A percentile compares a stretch with the other conserved stretches of the same genome.
Conservation (phyloP, 768 basidiomycete species). For the Russula foetens region DNA sequence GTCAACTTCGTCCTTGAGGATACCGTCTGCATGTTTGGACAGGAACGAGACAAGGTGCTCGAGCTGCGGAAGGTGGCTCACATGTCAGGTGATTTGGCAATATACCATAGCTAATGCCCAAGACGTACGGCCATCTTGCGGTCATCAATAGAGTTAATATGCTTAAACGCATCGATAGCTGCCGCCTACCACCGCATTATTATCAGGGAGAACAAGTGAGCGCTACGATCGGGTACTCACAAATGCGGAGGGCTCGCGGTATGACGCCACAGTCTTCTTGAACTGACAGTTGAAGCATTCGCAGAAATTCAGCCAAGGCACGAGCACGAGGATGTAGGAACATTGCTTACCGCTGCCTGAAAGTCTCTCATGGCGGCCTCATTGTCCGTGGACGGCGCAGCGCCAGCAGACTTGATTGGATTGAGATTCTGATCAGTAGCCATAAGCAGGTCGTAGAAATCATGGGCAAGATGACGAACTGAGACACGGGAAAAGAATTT, state of each 20-base stretch:
- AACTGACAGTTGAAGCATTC: not conserved
- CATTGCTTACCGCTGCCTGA: not conserved
- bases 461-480: not conserved
- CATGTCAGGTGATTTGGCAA: not conserved
- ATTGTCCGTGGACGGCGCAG: not conserved
- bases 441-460: not conserved
- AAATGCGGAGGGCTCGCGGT: not conserved
- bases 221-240: not conserved
- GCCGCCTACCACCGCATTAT: constrained; percentile 36
- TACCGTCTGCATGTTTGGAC: constrained; percentile 33
- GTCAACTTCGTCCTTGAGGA: constrained; percentile 39
- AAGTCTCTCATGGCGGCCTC: not conserved
- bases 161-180: constrained; percentile 49
- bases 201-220: not conserved
- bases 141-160: constrained; percentile 63
- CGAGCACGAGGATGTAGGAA: not conserved
- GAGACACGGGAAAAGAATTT: constrained; percentile 3
- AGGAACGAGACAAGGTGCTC: constrained; percentile 62
- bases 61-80: constrained; percentile 38
- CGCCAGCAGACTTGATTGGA: not conserved
- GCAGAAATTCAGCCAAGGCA: not conserved
- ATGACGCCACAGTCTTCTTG: constrained; percentile 1
- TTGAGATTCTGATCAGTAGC: not conserved
- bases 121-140: constrained; percentile 63
- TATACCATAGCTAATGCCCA: not conserved